phyloP scores from a whole-genome alignment of 2,329 filamentous ascomycete genomes.

The Magnaporthiopsis poae region DNA sequence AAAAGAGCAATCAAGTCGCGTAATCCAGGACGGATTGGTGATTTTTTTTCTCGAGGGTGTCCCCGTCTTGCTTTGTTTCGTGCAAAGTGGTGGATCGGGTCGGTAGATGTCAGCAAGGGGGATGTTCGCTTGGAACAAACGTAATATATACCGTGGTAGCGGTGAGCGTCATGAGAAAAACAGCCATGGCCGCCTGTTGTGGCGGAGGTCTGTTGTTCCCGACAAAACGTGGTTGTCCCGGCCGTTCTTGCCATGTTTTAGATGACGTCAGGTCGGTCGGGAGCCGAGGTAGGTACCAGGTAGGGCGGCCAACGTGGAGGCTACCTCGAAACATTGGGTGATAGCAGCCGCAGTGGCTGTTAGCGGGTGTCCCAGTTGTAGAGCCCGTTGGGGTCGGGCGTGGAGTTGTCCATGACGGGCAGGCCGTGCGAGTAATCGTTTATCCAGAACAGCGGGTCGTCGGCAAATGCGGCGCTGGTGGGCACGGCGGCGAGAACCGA shows the following conservation, averaged over 20 bases:
- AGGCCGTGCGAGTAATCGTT: slow-evolving; percentile 30
- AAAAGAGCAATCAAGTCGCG: not conserved
- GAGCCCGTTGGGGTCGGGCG: slow-evolving; percentile 18
- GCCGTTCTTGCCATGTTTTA: not conserved
- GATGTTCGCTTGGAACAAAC: not conserved
- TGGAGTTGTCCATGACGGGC: slow-evolving; percentile 21
- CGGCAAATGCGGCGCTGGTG: slow-evolving; percentile 33
- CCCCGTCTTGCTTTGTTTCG: not conserved
- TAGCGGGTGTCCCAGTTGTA: slow-evolving; percentile 19
- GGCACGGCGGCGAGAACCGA: slow-evolving; percentile 24
- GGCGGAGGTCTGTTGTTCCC: slow-evolving; percentile 5
- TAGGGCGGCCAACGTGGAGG: not conserved
- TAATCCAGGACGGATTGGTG: not conserved
- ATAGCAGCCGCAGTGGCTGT: slow-evolving; percentile 1
- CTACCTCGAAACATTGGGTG: not conserved
- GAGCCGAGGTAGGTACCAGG: not conserved
- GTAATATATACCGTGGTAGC: not conserved
- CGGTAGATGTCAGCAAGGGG: not conserved
- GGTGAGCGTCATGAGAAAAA: not conserved
- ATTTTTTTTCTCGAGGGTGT: not conserved
- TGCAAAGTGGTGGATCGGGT: not conserved
- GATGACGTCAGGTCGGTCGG: not conserved
- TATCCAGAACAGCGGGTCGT: slow-evolving; percentile 41
- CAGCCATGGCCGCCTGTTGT: not conserved
- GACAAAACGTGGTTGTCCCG: slow-evolving; percentile 1